These are phyloP conservation scores for Blastobotrys illinoisensis DNA, from an alignment of 1,139 yeast species.

Conservation along the genomic window DNA sequence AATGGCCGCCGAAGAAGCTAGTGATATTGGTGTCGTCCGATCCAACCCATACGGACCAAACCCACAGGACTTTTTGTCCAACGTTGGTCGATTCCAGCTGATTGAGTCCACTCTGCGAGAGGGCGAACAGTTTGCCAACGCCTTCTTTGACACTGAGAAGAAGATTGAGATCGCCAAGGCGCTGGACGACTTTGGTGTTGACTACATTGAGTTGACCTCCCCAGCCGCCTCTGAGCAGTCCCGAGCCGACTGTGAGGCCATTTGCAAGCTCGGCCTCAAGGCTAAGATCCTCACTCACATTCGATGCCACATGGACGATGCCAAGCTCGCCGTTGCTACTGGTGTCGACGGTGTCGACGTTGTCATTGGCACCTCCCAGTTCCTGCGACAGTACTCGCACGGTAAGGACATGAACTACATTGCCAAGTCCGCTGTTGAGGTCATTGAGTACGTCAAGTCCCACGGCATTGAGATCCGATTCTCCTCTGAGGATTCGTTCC, in stretches of 20 bases:
- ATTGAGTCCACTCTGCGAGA: constrained; percentile 96
- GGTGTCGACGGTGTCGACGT: constrained; percentile 99
- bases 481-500: constrained; percentile 94
- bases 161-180: constrained; percentile 98
- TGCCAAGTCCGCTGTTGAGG: constrained; percentile 94
- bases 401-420: constrained; percentile 99
- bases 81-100: constrained; percentile 82
- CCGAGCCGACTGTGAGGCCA: constrained; percentile 91
- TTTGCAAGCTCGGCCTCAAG: constrained; percentile 92
- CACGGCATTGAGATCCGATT: constrained; percentile 97
- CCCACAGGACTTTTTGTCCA: constrained; percentile 87
- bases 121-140: constrained; percentile 98
- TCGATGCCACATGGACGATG: constrained; percentile 98
- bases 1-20: constrained; percentile 9
- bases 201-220: constrained; percentile 93
- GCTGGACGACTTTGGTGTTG: constrained; percentile 95
- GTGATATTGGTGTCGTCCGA: constrained; percentile 14
- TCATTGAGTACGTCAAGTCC: constrained; percentile 93
- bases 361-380: constrained; percentile 95
- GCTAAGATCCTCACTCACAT: constrained; percentile 90
- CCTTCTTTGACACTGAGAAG: constrained; percentile 90
- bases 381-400: constrained; percentile 88
- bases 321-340: constrained; percentile 92
- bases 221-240: constrained; percentile 98
- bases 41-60: constrained; percentile 90